Conservation (phyloP, 441 rosid species). For the Corymbia citriodora region DNA sequence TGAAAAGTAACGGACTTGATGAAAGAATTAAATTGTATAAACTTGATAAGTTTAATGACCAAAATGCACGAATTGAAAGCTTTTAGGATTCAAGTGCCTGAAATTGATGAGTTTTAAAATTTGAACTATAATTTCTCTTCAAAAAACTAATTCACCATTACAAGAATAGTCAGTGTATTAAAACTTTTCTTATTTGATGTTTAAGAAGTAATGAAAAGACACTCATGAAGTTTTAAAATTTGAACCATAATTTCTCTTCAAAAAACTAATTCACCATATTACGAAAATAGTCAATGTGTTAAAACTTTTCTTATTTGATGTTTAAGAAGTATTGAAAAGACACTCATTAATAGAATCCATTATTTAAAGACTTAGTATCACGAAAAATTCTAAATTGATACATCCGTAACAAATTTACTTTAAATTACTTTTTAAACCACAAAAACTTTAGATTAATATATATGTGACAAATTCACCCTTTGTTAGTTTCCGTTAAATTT, state of each 20-base stretch:
- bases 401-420: accelerated
- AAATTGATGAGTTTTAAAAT: not conserved
- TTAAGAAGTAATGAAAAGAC: not conserved
- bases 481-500: too few species aligned
- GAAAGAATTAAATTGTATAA: not conserved
- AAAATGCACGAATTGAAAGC: too few species aligned
- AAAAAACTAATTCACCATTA: not conserved
- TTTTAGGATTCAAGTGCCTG: not conserved
- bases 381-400: accelerated
- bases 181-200: not conserved
- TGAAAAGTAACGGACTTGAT: not conserved
- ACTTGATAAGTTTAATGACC: not conserved
- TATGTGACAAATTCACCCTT: accelerated
- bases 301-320: not conserved
- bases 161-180: not conserved
- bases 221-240: not conserved
- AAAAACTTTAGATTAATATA: accelerated
- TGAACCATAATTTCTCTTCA: not conserved
- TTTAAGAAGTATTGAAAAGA: not conserved
- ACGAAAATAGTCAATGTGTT: accelerated
- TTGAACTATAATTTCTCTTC: not conserved
- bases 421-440: too few species aligned
- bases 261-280: not conserved
- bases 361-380: not conserved
- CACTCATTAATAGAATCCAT: not conserved